Evolutionary conservation across 192 early-diverging fungal genomes (phyloP), one percentile per base, ranked within the genome.

Genomic region (Linderina pennispora): DNA sequence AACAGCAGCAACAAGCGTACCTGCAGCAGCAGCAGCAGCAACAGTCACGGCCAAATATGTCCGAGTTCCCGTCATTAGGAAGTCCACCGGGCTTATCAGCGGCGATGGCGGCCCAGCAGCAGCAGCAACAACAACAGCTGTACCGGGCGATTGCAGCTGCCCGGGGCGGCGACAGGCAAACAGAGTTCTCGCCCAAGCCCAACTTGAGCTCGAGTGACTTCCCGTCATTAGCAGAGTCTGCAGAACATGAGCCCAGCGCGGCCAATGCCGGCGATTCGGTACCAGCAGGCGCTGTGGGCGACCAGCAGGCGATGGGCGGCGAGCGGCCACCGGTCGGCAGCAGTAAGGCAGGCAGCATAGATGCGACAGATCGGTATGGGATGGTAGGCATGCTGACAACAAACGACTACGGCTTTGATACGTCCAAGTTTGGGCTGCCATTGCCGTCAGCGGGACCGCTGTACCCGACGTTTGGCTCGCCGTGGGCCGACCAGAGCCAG

Each of bases 381-480:
- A 74, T 98, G 49, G 70, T 89, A 31, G 93, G 93, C n/a, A 75
- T 98, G 37, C 67, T 97, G 44, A 83, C 81, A 23, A 87, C 86
- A 65, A 75, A 94, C 48, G 85, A 89, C 21, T 79, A 93, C n/a
- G 96, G 93, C 1, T 80, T 80, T 55, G 93, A 98, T 67, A 71
- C 95, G 40, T 88, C 93, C 16, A 84, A 85, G 18, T 77, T 98
- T 31, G 91, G 87, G 10, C 75, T 89, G 18, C 81, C 82, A 45
- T 55, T 89, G 41, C 83, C 82, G 40, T 82, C 85, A 25, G 69
- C 80, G 35, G 85, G 86, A 9, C 74, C 88, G 4, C 69, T 98
- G 34, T 89, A 91, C 53, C 76, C 91, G 36, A 88, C 88, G 23
- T 92, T 97, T 62, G 83, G 84, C 38, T 88, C 89, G 20, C 92